Evolutionary conservation across 169 alveolate genomes (phyloP), one percentile per base, ranked within the genome.

Genomic region (Perkinsus chesapeaki): DNA sequence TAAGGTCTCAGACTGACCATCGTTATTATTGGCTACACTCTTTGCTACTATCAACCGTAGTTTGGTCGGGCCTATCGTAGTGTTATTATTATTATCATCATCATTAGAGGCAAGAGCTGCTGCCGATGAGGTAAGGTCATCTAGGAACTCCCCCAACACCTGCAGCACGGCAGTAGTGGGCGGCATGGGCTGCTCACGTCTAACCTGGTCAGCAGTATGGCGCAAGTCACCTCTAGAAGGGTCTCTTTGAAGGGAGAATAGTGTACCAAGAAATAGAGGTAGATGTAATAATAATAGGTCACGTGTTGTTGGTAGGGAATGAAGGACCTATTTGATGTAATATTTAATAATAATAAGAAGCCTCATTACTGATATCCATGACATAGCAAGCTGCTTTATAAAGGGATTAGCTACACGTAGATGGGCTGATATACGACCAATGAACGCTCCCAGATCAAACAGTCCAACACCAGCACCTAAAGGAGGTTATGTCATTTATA

Each of bases 281-380:
- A 94, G 73, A 82, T 94, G 91, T 39, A 73, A 93, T 37, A 94
- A 92, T 93, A 94, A 37, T 37, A 91, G 94, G 20, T 91, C 92
- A 39, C 93, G 93, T 92, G 92, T 0, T 38, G 31, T 20, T 31
- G 91, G 38, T 39, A 73, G 73, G 0, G 91, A 91, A 38, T 3
- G 7, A 39, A 19, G 48, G 39, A n/a, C 39, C 31, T 36, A 39
- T 39, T 39, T 0, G 9, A 39, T 27, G 27, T 9, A 47, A 47
- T 38, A 38, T n/a, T 39, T 9, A 93, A 47, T 34, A 31, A 31
- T 39, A 34, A 34, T 92, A 91, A 39, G 73, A 93, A 39, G 92
- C 93, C n/a, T n/a, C n/a, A n/a, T n/a, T 92, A 94, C 91, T 38
- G 94, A 43, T 39, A 94, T 93, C 95, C 95, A 94, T 31, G 94